phyloP scores from a whole-genome alignment of 1,284 basidiomycete genomes.

The Moniliophthora roreri region DNA sequence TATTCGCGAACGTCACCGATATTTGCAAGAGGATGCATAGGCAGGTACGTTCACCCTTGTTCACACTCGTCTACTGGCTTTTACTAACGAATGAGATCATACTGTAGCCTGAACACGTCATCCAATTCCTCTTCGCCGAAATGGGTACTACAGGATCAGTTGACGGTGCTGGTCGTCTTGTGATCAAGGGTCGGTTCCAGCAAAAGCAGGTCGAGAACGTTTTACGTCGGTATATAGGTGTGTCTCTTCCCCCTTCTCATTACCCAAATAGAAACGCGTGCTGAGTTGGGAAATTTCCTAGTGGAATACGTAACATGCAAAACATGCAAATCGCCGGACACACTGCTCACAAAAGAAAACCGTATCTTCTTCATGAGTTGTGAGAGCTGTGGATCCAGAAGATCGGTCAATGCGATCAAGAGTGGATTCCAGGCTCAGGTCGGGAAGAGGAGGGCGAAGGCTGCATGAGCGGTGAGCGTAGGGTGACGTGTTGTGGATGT shows the following conservation, averaged over 20 bases:
- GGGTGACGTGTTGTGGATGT: too few relatives aligned
- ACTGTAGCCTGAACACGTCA: slow-evolving; percentile 92
- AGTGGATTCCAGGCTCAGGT: slow-evolving; percentile 98
- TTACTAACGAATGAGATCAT: not conserved
- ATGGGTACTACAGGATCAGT: slow-evolving; percentile 98
- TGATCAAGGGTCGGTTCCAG: slow-evolving; percentile 98
- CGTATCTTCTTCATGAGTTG: slow-evolving; percentile 99
- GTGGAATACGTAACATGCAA: slow-evolving; percentile 99
- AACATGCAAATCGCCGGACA: slow-evolving; percentile 99
- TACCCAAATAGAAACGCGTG: too few relatives aligned
- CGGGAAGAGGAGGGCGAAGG: slow-evolving; percentile 77
- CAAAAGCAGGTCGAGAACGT: slow-evolving; percentile 99
- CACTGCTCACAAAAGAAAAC: slow-evolving; percentile 95
- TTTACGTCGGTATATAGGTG: slow-evolving; percentile 93
- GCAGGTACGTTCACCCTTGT: slow-evolving; percentile 37
- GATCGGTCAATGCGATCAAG: slow-evolving; percentile 97
- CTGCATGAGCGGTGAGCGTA: too few relatives aligned
- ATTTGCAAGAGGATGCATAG: slow-evolving; percentile 99
- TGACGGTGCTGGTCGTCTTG: slow-evolving; percentile 89
- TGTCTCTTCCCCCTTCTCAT: slow-evolving; percentile 27
- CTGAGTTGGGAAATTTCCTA: slow-evolving; percentile 32
- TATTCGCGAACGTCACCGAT: slow-evolving; percentile 96
- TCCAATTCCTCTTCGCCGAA: slow-evolving; percentile 96
- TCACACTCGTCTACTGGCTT: not conserved
- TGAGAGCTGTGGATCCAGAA: slow-evolving; percentile 89